Evolutionary conservation across 2,329 filamentous ascomycete species (phyloP).

Genomic region (Dactylellina cionopaga): DNA sequence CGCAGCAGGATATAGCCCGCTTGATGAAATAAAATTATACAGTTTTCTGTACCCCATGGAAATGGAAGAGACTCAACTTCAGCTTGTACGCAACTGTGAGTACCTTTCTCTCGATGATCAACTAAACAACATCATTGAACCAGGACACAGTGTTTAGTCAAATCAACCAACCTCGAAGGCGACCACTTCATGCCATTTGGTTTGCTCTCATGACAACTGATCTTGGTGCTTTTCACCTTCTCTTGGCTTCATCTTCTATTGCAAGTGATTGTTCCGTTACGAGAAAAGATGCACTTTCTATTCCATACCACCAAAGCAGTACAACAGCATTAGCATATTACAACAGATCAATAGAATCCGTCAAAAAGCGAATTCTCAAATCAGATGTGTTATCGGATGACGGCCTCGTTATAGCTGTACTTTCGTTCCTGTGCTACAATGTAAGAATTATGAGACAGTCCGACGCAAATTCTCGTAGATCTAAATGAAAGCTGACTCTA

Average conservation of each 20-base stretch:
- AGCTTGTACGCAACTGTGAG: constrained; percentile 17
- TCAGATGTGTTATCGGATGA: constrained; percentile 18
- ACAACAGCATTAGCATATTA: constrained; percentile 21
- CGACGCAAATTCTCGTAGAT: background rate
- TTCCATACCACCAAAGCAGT: background rate
- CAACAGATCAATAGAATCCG: constrained; percentile 22
- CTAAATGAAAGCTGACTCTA: constrained; percentile 1
- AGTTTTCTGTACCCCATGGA: constrained; percentile 23
- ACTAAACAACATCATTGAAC: background rate
- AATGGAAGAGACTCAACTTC: constrained; percentile 21
- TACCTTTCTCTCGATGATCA: constrained; percentile 4
- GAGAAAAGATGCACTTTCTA: background rate
- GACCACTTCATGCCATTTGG: constrained; percentile 15
- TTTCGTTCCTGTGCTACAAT: constrained; percentile 32
- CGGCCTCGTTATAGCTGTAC: constrained; percentile 16
- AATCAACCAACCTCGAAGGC: constrained; percentile 10
- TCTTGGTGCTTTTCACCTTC: constrained; percentile 16
- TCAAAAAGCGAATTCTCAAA: constrained; percentile 21
- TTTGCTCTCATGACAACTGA: constrained; percentile 23
- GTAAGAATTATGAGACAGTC: background rate
- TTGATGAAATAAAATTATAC: constrained; percentile 20
- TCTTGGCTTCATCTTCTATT: constrained; percentile 19
- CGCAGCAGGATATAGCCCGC: constrained; percentile 6
- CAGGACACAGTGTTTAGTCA: constrained; percentile 7
- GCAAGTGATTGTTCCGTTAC: background rate